Base-by-base conservation (phyloP, 345 rosid genomes). In the Litchi chinensis region DNA sequence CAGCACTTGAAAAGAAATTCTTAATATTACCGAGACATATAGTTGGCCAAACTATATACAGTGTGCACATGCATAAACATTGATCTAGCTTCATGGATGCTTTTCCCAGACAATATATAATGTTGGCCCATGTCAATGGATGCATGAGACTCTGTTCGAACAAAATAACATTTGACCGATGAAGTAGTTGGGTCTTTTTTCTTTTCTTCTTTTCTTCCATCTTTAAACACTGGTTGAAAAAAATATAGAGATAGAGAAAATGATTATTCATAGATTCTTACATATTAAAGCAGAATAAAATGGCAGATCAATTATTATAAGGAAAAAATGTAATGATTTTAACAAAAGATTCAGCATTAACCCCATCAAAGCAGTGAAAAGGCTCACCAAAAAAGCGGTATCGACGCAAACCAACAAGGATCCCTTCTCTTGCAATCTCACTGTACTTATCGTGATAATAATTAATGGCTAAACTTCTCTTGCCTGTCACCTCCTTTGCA, bases 141-240 rank as follows among this genome's bases (percentile, higher is more conserved):
- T 26, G 91, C 85, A 26, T 80, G 56, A 5, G 93, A 91, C 79
- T 90, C 93, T n/a, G 87, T 75, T 68, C 92, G 80, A 68, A 92
- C 88, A 80, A 95, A 95, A 64, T 80, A 87, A 77, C 99, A 91
- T 77, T 70, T 93, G 11, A 93, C 91, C 0, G 88, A 52, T 50
- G 91, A 90, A 5, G 85, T 44, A 6, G 83, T 86, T n/a, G 85
- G 83, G 70, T 87, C 89, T 76, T 87, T 93, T 80, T 81, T 92
- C 84, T 83, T 95, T 65, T 86, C 95, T 69, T 80, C 90, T 79
- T 90, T 95, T 40, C 94, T 91, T 22, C 97, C 95, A 85, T 93
- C 97, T 80, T 95, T 93, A 62, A 89, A 95, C 75, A 92, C 98
- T 95, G 89, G 79, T 80, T 59, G 78, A 67, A 41, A 39, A 22